Evolutionary conservation across 2,329 filamentous ascomycete species (phyloP).

Genomic region (Beauveria sp.): DNA sequence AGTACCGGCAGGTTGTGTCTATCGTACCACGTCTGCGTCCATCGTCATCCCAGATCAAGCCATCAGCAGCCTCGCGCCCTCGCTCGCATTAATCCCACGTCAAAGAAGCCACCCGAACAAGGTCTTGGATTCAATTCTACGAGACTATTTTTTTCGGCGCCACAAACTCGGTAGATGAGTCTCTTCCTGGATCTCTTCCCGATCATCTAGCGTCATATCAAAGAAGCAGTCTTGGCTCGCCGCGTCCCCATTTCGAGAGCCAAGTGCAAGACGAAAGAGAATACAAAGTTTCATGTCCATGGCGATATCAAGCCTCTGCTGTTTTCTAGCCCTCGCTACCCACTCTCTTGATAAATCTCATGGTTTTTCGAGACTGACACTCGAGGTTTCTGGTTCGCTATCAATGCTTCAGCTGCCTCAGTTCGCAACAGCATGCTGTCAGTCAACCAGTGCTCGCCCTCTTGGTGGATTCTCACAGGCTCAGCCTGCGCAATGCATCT

Average conservation of each 20-base stretch:
- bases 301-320: not conserved
- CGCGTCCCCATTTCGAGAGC: not conserved
- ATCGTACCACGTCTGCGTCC: not conserved
- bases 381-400: not conserved
- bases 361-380: too few species aligned
- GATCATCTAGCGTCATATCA: not conserved
- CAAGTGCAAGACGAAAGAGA: not conserved
- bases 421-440: not conserved
- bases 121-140: not conserved
- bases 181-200: not conserved
- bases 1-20: not conserved
- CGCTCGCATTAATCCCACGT: not conserved
- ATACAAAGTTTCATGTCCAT: not conserved
- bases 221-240: not conserved
- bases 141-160: not conserved
- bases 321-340: too few species aligned
- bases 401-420: not conserved
- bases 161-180: not conserved
- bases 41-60: not conserved
- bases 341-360: too few species aligned
- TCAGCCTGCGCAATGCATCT: not conserved
- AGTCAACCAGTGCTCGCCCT: not conserved
- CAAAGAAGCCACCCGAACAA: not conserved
- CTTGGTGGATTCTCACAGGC: not conserved
- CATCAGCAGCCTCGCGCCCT: not conserved